Evolutionary conservation across 2,329 filamentous ascomycete genomes (phyloP).

Genomic region (Fusarium camptoceras): DNA sequence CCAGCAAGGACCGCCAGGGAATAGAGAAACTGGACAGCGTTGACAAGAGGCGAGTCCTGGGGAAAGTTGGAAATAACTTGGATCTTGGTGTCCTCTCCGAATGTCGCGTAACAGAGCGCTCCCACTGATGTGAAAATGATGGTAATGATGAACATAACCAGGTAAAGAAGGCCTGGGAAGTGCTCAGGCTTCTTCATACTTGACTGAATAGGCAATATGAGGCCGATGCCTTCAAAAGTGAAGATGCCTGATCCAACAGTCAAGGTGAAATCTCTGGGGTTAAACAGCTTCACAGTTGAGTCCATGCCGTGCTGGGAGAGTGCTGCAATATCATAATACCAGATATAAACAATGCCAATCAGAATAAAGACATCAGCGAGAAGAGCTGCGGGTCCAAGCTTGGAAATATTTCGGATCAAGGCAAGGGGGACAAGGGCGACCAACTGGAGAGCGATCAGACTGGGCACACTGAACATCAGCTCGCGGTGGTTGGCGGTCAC

Average conservation of each 20-base stretch:
- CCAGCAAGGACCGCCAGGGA: slow-evolving; percentile 79
- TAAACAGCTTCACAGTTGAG: slow-evolving; percentile 74
- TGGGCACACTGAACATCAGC: slow-evolving; percentile 62
- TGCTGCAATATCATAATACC: slow-evolving; percentile 73
- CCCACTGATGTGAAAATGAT: slow-evolving; percentile 78
- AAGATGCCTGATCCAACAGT: slow-evolving; percentile 81
- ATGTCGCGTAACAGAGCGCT: slow-evolving; percentile 79
- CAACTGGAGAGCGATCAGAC: slow-evolving; percentile 75
- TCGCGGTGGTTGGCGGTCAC: slow-evolving; percentile 63
- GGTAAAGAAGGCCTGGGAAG: slow-evolving; percentile 73
- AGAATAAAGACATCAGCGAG: slow-evolving; percentile 79
- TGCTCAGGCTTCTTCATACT: slow-evolving; percentile 78
- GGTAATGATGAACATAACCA: slow-evolving; percentile 80
- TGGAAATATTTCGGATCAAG: slow-evolving; percentile 80
- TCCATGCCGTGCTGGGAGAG: slow-evolving; percentile 68
- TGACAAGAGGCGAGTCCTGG: slow-evolving; percentile 77
- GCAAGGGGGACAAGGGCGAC: slow-evolving; percentile 73
- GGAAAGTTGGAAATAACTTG: slow-evolving; percentile 83
- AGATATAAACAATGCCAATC: slow-evolving; percentile 78
- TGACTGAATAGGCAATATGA: slow-evolving; percentile 81
- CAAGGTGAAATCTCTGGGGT: slow-evolving; percentile 74
- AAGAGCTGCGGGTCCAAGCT: slow-evolving; percentile 75
- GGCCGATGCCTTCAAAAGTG: slow-evolving; percentile 82
- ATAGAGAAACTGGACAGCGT: slow-evolving; percentile 80
- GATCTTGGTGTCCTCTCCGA: slow-evolving; percentile 75